Evolutionary conservation across 2,329 filamentous ascomycete species (phyloP), one percentile per base, ranked within the genome.

Genomic region (Ceratocystiopsis brevicomis): DNA sequence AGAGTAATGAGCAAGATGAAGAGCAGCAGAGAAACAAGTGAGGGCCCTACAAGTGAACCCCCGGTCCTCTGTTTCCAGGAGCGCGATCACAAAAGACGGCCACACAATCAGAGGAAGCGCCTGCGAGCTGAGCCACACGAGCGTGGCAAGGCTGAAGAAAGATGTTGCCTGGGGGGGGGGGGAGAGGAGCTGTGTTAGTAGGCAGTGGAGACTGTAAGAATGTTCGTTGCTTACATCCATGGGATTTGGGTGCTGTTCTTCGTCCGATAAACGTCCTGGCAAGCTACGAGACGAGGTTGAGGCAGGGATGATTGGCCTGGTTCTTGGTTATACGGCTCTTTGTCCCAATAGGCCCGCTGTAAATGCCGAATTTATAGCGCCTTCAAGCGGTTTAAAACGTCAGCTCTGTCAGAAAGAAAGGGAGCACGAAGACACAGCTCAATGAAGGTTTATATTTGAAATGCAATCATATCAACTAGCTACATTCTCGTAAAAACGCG

Each of bases 121-220:
- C 53, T 73, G 69, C 10, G 61, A 51, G 35, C 58, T 49, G 43
- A 72, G 60, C 69, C 69, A 73, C 51, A 59, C 65, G 39, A 69
- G 59, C 44, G 68, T 69, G 40, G 63, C 62, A 55, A 68, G 64
- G 51, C 61, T 67, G 54, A 69, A 73, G 14, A 61, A 53, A 44
- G 67, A 63, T 49, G 69, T 59, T 45, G 66, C 61, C 68, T 73
- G 44, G 13, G 18, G 25, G 13, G 18, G 25, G 35, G 25, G 39
- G 13, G 21, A 21, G 13, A 37, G 39, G 10, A 13, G 13, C n/a
- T 17, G 25, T 25, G 12, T 17, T 32, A 15, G 8, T 15, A 6
- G 32, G 14, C 3, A 12, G 11, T 5, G 14, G 2, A n/a, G 18
- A 34, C 5, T 16, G 6, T 9, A 16, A 30, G 17, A 19, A 4